Conservation (phyloP, 2,329 filamentous ascomycete species). For the Sporothrix dimorphospora region DNA sequence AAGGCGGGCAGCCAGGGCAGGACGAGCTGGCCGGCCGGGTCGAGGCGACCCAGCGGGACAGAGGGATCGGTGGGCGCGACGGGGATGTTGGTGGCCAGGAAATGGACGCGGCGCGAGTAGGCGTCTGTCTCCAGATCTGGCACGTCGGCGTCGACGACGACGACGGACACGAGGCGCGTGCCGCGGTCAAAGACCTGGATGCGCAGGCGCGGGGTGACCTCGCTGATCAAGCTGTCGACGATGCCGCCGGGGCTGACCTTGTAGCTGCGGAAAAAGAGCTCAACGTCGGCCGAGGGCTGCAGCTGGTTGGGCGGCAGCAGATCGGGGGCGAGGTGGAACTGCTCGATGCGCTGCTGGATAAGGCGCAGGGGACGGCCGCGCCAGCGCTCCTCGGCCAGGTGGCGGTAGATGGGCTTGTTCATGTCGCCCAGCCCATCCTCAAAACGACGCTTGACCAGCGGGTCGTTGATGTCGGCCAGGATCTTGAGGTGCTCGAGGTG, state of each 20-base stretch:
- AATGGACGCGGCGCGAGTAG: constrained; percentile 85
- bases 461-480: constrained; percentile 91
- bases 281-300: constrained; percentile 76
- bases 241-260: constrained; percentile 76
- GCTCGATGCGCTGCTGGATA: constrained; percentile 80
- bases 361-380: constrained; percentile 77
- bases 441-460: constrained; percentile 87
- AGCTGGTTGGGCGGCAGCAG: constrained; percentile 70
- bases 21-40: constrained; percentile 65
- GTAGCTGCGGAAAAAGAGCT: constrained; percentile 74
- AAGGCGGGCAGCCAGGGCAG: constrained; percentile 83
- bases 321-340: constrained; percentile 88
- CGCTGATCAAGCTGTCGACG: constrained; percentile 73
- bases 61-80: constrained; percentile 57
- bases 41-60: constrained; percentile 67
- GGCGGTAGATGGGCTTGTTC: constrained; percentile 93
- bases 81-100: constrained; percentile 70
- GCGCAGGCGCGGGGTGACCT: constrained; percentile 72
- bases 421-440: constrained; percentile 92
- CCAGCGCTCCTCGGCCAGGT: constrained; percentile 88
- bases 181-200: constrained; percentile 86
- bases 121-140: constrained; percentile 74
- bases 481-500: constrained; percentile 83
- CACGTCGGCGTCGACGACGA: constrained; percentile 87
- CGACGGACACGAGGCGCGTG: constrained; percentile 79